phyloP scores from a whole-genome alignment of 1,284 basidiomycete genomes.

The Tremellales sp. region DNA sequence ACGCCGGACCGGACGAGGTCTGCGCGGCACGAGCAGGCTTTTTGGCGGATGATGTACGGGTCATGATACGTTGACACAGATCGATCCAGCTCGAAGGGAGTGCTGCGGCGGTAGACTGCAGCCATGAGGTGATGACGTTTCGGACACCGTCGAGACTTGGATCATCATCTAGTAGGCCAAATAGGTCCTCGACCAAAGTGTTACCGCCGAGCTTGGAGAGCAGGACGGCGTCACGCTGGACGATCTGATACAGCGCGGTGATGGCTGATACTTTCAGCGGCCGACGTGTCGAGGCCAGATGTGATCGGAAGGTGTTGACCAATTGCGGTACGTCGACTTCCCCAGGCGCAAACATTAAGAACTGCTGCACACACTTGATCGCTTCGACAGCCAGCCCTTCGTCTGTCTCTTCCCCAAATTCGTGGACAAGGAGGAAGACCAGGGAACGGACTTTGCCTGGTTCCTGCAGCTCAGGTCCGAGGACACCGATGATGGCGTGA shows the following conservation, averaged over 20 bases:
- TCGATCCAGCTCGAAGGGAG: slow-evolving; percentile 98
- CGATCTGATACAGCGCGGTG: slow-evolving; percentile 92
- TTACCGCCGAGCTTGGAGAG: slow-evolving; percentile 95
- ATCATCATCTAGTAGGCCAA: slow-evolving; percentile 88
- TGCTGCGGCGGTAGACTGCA: slow-evolving; percentile 86
- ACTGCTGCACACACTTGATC: slow-evolving; percentile 92
- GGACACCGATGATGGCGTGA: slow-evolving; percentile 85
- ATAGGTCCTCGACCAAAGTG: slow-evolving; percentile 86
- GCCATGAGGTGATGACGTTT: slow-evolving; percentile 91
- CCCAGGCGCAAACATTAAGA: slow-evolving; percentile 89
- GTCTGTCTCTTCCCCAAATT: slow-evolving; percentile 80
- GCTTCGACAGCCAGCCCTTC: slow-evolving; percentile 88
- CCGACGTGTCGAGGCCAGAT: slow-evolving; percentile 72
- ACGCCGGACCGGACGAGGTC: slow-evolving; percentile 48
- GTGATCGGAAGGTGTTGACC: slow-evolving; percentile 65
- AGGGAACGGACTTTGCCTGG: slow-evolving; percentile 73
- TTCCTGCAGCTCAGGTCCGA: slow-evolving; percentile 94
- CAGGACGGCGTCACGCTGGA: slow-evolving; percentile 86
- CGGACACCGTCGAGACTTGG: slow-evolving; percentile 90
- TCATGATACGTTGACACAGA: slow-evolving; percentile 94
- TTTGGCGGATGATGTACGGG: slow-evolving; percentile 52
- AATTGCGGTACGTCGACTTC: slow-evolving; percentile 74
- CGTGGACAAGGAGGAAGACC: slow-evolving; percentile 77
- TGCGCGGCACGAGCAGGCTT: slow-evolving; percentile 53
- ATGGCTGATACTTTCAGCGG: slow-evolving; percentile 90